Base-by-base conservation (phyloP, 768 basidiomycete species). In the Amanita subjunquillea region DNA sequence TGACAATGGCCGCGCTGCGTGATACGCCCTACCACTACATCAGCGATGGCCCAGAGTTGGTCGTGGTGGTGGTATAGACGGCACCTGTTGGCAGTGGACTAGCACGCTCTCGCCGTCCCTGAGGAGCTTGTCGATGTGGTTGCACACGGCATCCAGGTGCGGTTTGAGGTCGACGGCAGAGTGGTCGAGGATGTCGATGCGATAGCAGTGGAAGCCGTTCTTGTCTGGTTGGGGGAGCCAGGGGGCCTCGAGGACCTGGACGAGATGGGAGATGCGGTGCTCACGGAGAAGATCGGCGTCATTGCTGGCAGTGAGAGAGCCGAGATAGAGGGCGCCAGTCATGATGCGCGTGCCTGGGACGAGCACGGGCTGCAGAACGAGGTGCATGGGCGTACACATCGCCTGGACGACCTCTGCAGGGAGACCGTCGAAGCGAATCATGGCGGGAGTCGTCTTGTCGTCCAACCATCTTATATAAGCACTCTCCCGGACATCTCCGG, bases 341-440 rank as follows among this genome's bases (percentile, higher is more conserved):
- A 57, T 49, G 40, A 61, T 58, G 4, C 59, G 54, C 15, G 64
- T 61, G 27, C 57, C 46, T 50, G 63, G 44, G 39, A 62, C 54
- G 45, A 65, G 42, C 40, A 69, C 66, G 30, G 76, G 73, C 0
- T 72, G 54, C 10, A 87, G 70, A 60, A 89, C 78, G 57, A 77
- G 75, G 67, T 89, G 86, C 87, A 89, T 87, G 0, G 87, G 87
- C 0, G 86, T 89, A 69, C 85, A 87, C 81, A 89, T 86, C 6
- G 87, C 82, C 64, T 87, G 83, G 75, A 85, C 80, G 46, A 88
- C 83, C 59, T 87, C 86, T 27, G 80, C 78, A 10, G 85, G 74
- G 55, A 88, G 70, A 51, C 73, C 77, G 64, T 88, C 85, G 73
- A 88, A 87, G 50, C 85, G 80, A 63, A 89, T 88, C 86, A 88